phyloP scores from a whole-genome alignment of 306 rosid species.

The Trifolium repens region DNA sequence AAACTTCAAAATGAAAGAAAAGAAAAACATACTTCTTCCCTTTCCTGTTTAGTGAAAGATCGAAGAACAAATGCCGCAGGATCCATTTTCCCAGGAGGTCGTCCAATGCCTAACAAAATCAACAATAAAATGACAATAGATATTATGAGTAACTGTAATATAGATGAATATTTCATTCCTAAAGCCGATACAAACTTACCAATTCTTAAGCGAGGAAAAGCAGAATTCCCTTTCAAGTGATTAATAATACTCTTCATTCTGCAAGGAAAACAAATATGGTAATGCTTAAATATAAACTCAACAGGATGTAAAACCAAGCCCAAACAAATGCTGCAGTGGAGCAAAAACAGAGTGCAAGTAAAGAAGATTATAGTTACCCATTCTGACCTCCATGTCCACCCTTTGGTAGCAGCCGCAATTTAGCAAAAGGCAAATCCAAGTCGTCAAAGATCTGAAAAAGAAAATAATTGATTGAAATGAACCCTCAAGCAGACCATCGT shows the following conservation, averaged over 20 bases:
- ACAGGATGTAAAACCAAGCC: slow-evolving; percentile 7
- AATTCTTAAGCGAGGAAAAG: slow-evolving; percentile 81
- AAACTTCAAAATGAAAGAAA: background rate
- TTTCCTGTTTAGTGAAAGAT: slow-evolving; percentile 77
- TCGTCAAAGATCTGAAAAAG: slow-evolving; percentile 82
- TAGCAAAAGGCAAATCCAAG: slow-evolving; percentile 90
- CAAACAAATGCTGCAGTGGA: slow-evolving; percentile 12
- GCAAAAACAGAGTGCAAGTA: slow-evolving; percentile 30
- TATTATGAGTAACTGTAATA: slow-evolving; percentile 6
- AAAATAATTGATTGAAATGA: slow-evolving; percentile 33
- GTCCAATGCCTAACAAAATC: slow-evolving; percentile 52
- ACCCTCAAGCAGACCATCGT: slow-evolving; percentile 23
- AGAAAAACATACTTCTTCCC: slow-evolving; percentile 62
- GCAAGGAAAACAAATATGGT: slow-evolving; percentile 39
- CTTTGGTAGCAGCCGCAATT: slow-evolving; percentile 85
- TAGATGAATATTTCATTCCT: slow-evolving; percentile 21
- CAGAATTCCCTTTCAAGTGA: slow-evolving; percentile 79
- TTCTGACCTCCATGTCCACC: slow-evolving; percentile 99
- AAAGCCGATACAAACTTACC: slow-evolving; percentile 51
- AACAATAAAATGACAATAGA: slow-evolving; percentile 27
- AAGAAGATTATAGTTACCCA: slow-evolving; percentile 60
- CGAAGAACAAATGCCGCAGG: slow-evolving; percentile 79
- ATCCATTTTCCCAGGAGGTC: slow-evolving; percentile 69
- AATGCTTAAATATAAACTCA: slow-evolving; percentile 11
- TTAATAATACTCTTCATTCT: slow-evolving; percentile 88